A percentile compares a stretch with the other conserved stretches of the same genome.
Conservation (phyloP, 139 green algal genomes). For the Edaphochlamys debaryana region DNA sequence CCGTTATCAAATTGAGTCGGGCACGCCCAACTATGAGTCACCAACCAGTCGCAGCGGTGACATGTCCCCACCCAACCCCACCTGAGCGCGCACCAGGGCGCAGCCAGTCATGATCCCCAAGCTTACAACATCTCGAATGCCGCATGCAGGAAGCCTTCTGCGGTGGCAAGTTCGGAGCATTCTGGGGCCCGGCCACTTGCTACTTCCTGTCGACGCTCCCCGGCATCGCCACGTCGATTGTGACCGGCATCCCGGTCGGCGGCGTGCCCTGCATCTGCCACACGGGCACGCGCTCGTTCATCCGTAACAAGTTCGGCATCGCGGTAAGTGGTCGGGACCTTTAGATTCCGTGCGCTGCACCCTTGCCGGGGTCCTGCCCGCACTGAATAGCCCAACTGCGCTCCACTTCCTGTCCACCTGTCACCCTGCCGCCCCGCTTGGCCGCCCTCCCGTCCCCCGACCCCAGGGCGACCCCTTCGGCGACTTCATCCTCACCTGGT, state of each 20-base stretch:
- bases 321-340: too few relatives aligned
- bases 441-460: too few relatives aligned
- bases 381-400: too few relatives aligned
- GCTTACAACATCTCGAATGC: not conserved
- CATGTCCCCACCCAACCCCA: too few relatives aligned
- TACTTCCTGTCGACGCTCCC: not conserved
- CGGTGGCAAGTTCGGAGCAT: not conserved
- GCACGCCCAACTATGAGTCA: too few relatives aligned
- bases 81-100: too few relatives aligned
- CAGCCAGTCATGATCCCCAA: not conserved
- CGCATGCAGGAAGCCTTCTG: not conserved
- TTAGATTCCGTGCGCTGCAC: too few relatives aligned
- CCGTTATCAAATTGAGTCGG: too few relatives aligned
- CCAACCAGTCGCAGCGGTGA: too few relatives aligned
- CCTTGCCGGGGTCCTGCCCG: too few relatives aligned
- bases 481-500: not conserved
- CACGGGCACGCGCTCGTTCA: not conserved
- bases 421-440: too few relatives aligned
- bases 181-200: not conserved
- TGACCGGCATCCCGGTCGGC: not conserved
- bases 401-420: too few relatives aligned
- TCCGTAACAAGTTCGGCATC: not conserved
- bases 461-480: not conserved
- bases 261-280: not conserved
- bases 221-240: not conserved